A percentile compares a stretch with the other conserved stretches of the same genome.
These are phyloP conservation scores for Termitomyces sp. DNA, from an alignment of 768 basidiomycete species.

Conservation along the genomic window DNA sequence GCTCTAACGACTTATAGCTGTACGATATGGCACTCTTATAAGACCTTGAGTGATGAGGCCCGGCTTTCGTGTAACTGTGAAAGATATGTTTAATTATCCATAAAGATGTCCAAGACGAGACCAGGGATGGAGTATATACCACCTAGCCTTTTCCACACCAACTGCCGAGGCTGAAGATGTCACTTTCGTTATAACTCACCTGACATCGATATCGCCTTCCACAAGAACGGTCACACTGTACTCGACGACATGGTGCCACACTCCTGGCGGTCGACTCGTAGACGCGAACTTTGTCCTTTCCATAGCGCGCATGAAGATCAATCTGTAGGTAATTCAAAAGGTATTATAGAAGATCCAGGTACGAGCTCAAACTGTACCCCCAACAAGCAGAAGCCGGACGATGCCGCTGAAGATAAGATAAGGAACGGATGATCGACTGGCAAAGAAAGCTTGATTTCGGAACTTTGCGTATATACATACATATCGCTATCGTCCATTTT, in stretches of 20 bases:
- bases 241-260: conserved; percentile 72
- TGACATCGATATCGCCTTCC: conserved; percentile 77
- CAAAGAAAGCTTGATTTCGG: too few species aligned
- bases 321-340: conserved; percentile 1
- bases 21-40: too few species aligned
- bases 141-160: too few species aligned
- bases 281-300: conserved; percentile 88
- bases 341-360: background rate
- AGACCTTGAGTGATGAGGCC: too few species aligned
- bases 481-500: too few species aligned
- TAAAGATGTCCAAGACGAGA: background rate
- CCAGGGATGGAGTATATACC: background rate
- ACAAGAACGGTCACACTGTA: conserved; percentile 77
- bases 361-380: background rate
- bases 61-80: conserved; percentile 76
- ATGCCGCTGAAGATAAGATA: background rate
- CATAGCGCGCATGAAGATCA: conserved; percentile 53
- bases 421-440: background rate
- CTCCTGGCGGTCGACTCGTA: conserved; percentile 72
- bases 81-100: background rate
- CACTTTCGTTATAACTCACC: conserved; percentile 33
- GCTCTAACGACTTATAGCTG: too few species aligned
- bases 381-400: background rate
- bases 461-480: too few species aligned
- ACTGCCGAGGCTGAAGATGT: background rate